A percentile compares a stretch with the other conserved stretches of the same genome.
Conservation (phyloP, 371 early-diverging fungal genomes). For the Mucor lusitanicus region DNA sequence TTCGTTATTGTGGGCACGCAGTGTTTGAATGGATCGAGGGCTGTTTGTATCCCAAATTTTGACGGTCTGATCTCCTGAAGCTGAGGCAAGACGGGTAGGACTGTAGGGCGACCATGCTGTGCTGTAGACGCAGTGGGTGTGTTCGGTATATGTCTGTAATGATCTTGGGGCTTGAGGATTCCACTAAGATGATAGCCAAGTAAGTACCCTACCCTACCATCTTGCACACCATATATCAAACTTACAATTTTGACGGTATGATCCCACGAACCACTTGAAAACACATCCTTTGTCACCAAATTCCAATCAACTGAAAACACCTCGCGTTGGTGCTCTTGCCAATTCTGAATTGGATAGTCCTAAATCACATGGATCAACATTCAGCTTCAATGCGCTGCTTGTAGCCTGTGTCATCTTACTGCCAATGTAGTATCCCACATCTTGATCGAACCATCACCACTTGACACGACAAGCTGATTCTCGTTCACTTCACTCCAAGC, state of each 20-base stretch:
- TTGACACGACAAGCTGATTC: conserved; percentile 86
- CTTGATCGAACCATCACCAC: conserved; percentile 94
- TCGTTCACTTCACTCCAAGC: conserved; percentile 96
- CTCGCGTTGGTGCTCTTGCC: conserved; percentile 93
- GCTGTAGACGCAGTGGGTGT: conserved; percentile 87
- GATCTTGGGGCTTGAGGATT: conserved; percentile 79
- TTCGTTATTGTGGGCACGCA: conserved; percentile 88
- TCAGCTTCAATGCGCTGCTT: not conserved
- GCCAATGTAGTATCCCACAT: conserved; percentile 86
- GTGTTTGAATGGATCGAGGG: conserved; percentile 67
- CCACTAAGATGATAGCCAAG: conserved; percentile 66
- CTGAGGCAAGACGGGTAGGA: conserved; percentile 80
- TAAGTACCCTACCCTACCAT: not conserved
- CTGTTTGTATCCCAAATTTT: conserved; percentile 89
- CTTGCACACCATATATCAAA: not conserved
- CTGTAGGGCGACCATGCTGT: conserved; percentile 86
- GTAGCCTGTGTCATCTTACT: conserved; percentile 45
- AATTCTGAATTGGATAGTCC: conserved; percentile 88
- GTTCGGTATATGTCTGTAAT: conserved; percentile 81
- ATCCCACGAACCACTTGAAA: conserved; percentile 94
- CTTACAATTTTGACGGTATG: conserved; percentile 88
- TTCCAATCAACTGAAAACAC: conserved; percentile 95
- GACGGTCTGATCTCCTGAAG: conserved; percentile 86
- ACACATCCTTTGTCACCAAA: conserved; percentile 80
- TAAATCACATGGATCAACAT: conserved; percentile 23